Evolutionary conservation across 2,329 filamentous ascomycete species (phyloP), one percentile per base, ranked within the genome.

Genomic region (Neopestalotiopsis sp.): DNA sequence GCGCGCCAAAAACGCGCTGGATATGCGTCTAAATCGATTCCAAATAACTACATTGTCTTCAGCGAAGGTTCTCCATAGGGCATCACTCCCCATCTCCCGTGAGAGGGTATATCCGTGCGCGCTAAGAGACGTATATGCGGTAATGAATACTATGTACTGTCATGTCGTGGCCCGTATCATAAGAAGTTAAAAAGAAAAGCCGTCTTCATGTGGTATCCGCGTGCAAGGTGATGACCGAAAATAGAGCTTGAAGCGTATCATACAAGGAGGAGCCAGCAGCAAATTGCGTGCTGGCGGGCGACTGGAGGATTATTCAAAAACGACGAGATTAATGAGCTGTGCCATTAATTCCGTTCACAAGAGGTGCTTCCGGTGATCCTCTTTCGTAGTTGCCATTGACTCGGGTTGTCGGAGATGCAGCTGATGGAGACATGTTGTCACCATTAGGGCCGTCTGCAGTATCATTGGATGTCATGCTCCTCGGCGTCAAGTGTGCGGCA

Each of bases 401-500:
- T 14, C 57, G 62, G 24, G 42, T n/a, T 10, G 66, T 70, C 32
- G 69, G 66, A 24, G 69, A 70, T 17, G 49, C 58, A 30, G 69
- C 66, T 20, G 69, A 68, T 13, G 69, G 69, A 14, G 69, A 70
- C 42, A 68, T 49, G 62, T 65, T 62, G 20, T 63, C 59, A 7
- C 66, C 66, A 42, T 70, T 70, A 34, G 66, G 63, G 32, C 58
- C 61, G 20, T 70, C 69, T 17, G 66, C 56, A 17, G 69, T 67
- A 28, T 78, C 76, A 59, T 76, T 78, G 20, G 77, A 79, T 13
- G 73, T 75, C 74, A 79, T 76, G 70, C 83, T 85, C 28, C 77
- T 78, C 0, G 86, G 85, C 9, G 86, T 86, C 32, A 84, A 79
- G 68, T 84, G 82, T 34, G 82, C 77, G 28, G 85, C 87, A 62